phyloP scores from a whole-genome alignment of 2,329 filamentous ascomycete species.

The Aspergillus sp. region DNA sequence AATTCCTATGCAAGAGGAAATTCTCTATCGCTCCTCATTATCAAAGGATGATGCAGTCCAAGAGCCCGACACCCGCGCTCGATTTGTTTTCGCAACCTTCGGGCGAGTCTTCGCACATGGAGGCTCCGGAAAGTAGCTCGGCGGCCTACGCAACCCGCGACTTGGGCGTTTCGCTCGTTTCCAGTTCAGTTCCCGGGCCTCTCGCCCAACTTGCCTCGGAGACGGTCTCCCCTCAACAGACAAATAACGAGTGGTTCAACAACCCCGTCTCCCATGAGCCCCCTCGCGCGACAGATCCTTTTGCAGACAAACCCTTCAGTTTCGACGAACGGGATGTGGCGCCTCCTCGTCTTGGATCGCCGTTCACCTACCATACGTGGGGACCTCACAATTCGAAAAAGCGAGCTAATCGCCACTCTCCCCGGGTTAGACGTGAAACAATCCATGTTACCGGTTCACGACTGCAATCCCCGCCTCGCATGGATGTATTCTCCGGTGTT shows the following conservation, averaged over 20 bases:
- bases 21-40: constrained; percentile 64
- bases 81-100: constrained; percentile 38
- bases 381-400: constrained; percentile 42
- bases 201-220: constrained; percentile 35
- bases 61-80: constrained; percentile 60
- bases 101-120: constrained; percentile 23
- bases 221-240: constrained; percentile 22
- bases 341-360: constrained; percentile 49
- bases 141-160: constrained; percentile 44
- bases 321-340: constrained; percentile 26
- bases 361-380: constrained; percentile 52
- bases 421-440: constrained; percentile 41
- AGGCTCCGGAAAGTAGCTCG: constrained; percentile 23
- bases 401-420: constrained; percentile 29
- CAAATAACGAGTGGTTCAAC: constrained; percentile 37
- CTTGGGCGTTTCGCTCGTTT: constrained; percentile 45
- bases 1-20: constrained; percentile 60
- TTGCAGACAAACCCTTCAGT: constrained; percentile 16
- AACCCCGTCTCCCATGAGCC: constrained; percentile 25
- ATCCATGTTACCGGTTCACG: constrained; percentile 46
- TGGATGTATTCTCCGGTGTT: constrained; percentile 54
- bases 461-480: constrained; percentile 54
- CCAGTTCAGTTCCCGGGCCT: constrained; percentile 39
- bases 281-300: constrained; percentile 6
- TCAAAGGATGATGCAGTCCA: constrained; percentile 59